Percentiles rank a stretch among this genome's conserved stretches.
Conservation (phyloP, 768 basidiomycete genomes). For the Filobasidium wieringae region DNA sequence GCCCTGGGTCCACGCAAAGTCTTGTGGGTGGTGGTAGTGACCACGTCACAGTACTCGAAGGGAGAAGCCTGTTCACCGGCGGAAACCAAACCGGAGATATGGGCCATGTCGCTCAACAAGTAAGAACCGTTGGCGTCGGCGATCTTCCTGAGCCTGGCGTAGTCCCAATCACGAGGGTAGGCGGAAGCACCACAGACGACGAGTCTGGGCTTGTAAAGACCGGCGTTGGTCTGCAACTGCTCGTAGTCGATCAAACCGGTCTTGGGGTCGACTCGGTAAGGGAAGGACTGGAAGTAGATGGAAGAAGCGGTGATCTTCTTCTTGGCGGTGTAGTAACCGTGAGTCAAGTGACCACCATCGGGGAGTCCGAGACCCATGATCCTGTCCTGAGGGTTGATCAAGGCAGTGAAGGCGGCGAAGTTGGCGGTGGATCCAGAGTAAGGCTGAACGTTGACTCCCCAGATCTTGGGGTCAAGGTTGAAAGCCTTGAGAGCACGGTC, state of each 20-base stretch:
- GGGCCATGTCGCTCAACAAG: slow-evolving; percentile 94
- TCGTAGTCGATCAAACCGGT: slow-evolving; percentile 85
- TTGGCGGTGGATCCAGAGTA: slow-evolving; percentile 78
- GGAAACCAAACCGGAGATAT: slow-evolving; percentile 89
- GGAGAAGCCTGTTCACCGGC: slow-evolving; percentile 80
- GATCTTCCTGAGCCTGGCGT: slow-evolving; percentile 63
- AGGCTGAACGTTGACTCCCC: slow-evolving; percentile 99
- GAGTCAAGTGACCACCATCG: slow-evolving; percentile 92
- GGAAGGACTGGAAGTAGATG: slow-evolving; percentile 98
- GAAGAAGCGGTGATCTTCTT: slow-evolving; percentile 99
- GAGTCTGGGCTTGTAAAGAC: slow-evolving; percentile 87
- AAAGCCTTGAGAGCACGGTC: slow-evolving; percentile 92
- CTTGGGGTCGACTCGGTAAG: slow-evolving; percentile 63
- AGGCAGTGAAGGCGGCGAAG: slow-evolving; percentile 91
- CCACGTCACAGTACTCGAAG: slow-evolving; percentile 92
- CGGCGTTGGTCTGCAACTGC: slow-evolving; percentile 67
- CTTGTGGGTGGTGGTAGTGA: slow-evolving; percentile 98
- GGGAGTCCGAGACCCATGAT: slow-evolving; percentile 98
- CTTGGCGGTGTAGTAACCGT: slow-evolving; percentile 97
- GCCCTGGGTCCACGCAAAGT: slow-evolving; percentile 96
- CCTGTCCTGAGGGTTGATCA: slow-evolving; percentile 92
- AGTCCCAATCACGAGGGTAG: slow-evolving; percentile 98
- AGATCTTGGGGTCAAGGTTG: slow-evolving; percentile 72
- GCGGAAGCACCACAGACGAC: slow-evolving; percentile 97
- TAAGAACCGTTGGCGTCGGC: slow-evolving; percentile 80